phyloP scores from a whole-genome alignment of 768 basidiomycete genomes.

The Trametes meyenii region DNA sequence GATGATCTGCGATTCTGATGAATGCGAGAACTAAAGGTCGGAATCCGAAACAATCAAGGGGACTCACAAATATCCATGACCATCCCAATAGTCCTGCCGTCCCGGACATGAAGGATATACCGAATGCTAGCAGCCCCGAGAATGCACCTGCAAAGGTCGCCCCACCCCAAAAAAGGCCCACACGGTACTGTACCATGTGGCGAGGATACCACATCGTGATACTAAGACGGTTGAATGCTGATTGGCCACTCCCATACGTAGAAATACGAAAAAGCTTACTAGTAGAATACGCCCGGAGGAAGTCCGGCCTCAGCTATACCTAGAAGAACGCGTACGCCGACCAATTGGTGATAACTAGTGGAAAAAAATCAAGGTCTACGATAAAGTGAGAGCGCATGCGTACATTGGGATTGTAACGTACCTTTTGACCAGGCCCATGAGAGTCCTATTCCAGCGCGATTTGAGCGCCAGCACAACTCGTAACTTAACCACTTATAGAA shows the following conservation, averaged over 20 bases:
- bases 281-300: constrained; percentile 73
- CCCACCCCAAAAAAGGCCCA: constrained; percentile 34
- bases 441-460: constrained; percentile 55
- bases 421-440: constrained; percentile 73
- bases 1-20: constrained; percentile 45
- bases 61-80: constrained; percentile 38
- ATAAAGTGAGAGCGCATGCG: background rate
- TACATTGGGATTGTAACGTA: constrained; percentile 27
- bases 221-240: background rate
- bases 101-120: constrained; percentile 39
- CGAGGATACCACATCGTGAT: constrained; percentile 30
- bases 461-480: background rate
- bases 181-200: constrained; percentile 33
- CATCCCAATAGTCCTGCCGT: constrained; percentile 33
- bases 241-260: background rate
- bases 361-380: background rate
- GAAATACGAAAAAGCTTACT: constrained; percentile 40
- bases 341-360: constrained; percentile 58
- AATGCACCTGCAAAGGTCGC: constrained; percentile 32
- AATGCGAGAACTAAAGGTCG: background rate
- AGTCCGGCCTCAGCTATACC: constrained; percentile 70
- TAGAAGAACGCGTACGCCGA: constrained; percentile 56
- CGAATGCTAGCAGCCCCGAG: constrained; percentile 38
- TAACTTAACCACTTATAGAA: background rate
- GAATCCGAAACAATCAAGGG: too few relatives aligned